Conservation (phyloP, 2,329 filamentous ascomycete species). For the Atkinsonella hypoxylon region DNA sequence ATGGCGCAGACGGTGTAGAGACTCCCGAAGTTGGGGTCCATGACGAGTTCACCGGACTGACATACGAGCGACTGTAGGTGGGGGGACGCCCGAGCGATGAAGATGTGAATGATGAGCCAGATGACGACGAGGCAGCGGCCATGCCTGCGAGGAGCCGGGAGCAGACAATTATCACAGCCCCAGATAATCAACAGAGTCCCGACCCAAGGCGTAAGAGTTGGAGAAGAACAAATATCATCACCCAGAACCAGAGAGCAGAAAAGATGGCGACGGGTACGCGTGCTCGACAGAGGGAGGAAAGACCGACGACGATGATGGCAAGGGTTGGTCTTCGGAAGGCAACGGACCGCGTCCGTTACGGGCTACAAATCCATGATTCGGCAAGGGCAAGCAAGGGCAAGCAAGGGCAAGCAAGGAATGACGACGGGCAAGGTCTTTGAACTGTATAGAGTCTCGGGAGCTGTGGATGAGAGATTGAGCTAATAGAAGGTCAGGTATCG, state of each 20-base stretch:
- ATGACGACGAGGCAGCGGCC: slow-evolving; percentile 30
- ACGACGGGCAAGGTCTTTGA: background rate
- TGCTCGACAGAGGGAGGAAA: background rate
- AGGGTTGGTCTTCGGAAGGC: background rate
- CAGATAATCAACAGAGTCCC: background rate
- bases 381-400: background rate
- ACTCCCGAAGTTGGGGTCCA: slow-evolving; percentile 33
- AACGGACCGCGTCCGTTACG: slow-evolving; percentile 1
- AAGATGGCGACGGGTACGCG: background rate
- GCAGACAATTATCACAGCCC: background rate
- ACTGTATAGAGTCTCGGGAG: background rate
- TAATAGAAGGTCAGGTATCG: background rate
- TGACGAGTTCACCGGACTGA: slow-evolving; percentile 31
- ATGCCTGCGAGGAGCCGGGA: slow-evolving; percentile 16
- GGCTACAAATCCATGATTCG: background rate
- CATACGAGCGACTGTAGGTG: slow-evolving; percentile 28
- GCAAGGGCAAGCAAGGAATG: background rate
- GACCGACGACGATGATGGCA: background rate
- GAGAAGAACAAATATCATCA: slow-evolving; percentile 2
- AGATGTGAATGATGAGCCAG: slow-evolving; percentile 35
- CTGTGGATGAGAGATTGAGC: background rate
- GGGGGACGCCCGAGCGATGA: slow-evolving; percentile 31
- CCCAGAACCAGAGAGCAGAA: background rate
- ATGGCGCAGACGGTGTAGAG: slow-evolving; percentile 32
- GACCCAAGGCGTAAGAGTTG: background rate